Conservation (phyloP, 116 monocot species). For the Trichopus zeylanicus region DNA sequence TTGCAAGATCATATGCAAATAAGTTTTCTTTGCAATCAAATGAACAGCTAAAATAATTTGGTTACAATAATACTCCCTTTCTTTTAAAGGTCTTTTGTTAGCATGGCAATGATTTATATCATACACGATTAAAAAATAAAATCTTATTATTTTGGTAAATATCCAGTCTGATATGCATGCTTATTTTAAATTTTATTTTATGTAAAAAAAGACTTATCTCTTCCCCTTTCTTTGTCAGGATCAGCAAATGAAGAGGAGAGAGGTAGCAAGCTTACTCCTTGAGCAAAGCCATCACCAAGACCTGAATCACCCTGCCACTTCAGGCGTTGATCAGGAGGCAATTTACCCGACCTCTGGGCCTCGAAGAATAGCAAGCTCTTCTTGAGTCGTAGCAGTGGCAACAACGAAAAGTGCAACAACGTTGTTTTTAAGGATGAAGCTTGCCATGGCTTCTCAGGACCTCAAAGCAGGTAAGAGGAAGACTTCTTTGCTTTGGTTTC, state of each 20-base stretch:
- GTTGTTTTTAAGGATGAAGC: slow-evolving; percentile 9
- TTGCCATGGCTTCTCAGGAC: slow-evolving; percentile 19
- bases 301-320: slow-evolving; percentile 63
- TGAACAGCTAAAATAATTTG: too few species aligned
- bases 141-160: too few species aligned
- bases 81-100: too few species aligned
- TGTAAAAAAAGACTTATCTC: too few species aligned
- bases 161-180: too few species aligned
- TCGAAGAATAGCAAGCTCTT: slow-evolving; percentile 65
- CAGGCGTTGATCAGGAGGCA: slow-evolving; percentile 39
- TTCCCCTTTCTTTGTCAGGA: neutral
- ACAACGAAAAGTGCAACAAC: slow-evolving; percentile 5
- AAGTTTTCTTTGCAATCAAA: too few species aligned
- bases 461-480: neutral
- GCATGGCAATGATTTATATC: too few species aligned
- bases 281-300: slow-evolving; percentile 40
- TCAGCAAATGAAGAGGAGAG: neutral
- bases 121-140: too few species aligned
- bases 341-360: slow-evolving; percentile 71
- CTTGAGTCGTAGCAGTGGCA: slow-evolving; percentile 13
- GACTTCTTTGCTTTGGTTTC: too few species aligned
- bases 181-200: too few species aligned
- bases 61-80: too few species aligned
- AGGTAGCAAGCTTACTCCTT: slow-evolving; percentile 24
- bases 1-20: too few species aligned